Conservation (phyloP, 2,329 filamentous ascomycete genomes). For the Colletotrichum somersetense region DNA sequence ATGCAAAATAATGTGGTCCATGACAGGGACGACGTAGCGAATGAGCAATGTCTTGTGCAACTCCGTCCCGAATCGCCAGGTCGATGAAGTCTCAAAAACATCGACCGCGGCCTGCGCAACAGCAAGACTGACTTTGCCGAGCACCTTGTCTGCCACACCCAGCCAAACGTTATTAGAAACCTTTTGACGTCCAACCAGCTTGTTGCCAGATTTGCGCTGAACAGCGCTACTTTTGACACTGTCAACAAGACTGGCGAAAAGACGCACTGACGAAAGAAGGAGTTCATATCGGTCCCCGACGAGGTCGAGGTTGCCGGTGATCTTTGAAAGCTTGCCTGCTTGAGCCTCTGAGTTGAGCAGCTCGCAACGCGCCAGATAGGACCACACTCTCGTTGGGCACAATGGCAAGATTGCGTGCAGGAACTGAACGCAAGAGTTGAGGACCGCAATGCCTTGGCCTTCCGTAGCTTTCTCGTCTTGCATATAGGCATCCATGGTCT, state of each 20-base stretch:
- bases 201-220: conserved; percentile 70
- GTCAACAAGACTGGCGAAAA: conserved; percentile 82
- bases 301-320: conserved; percentile 87
- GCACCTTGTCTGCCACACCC: conserved; percentile 82
- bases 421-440: conserved; percentile 82
- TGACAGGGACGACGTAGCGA: conserved; percentile 74
- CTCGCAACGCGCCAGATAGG: conserved; percentile 84
- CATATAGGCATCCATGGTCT: conserved; percentile 82
- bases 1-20: conserved; percentile 78
- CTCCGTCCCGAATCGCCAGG: conserved; percentile 83
- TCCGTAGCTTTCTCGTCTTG: conserved; percentile 70
- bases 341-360: conserved; percentile 83
- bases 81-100: conserved; percentile 85
- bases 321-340: conserved; percentile 79
- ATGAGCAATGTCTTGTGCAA: conserved; percentile 78
- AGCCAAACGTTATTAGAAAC: conserved; percentile 69
- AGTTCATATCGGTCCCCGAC: conserved; percentile 82
- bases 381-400: conserved; percentile 90
- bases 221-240: conserved; percentile 80
- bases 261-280: conserved; percentile 76
- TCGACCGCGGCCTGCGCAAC: conserved; percentile 84
- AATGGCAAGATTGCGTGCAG: conserved; percentile 78
- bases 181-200: conserved; percentile 61
- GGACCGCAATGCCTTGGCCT: conserved; percentile 74
- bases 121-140: conserved; percentile 77